These are phyloP conservation scores for Dalechampia spathulata DNA, from an alignment of 441 rosid genomes.

Conservation along the genomic window DNA sequence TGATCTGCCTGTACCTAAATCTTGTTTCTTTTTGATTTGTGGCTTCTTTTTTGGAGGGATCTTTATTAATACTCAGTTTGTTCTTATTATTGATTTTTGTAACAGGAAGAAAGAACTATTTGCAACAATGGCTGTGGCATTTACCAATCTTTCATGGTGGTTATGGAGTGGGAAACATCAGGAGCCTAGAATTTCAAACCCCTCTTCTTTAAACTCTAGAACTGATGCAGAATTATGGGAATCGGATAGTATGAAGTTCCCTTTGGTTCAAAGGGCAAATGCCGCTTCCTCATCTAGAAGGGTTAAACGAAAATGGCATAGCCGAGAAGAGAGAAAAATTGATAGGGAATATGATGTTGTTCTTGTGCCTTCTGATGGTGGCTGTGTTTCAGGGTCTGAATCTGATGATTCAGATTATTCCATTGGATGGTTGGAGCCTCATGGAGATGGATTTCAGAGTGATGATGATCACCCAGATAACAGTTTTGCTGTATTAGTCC, in stretches of 20 bases:
- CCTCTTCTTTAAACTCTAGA: constrained; percentile 33
- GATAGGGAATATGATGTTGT: constrained; percentile 68
- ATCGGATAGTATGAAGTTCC: constrained; percentile 50
- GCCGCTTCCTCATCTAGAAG: constrained; percentile 44
- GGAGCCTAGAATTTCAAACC: constrained; percentile 37
- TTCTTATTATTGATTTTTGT: not conserved
- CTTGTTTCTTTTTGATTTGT: not conserved
- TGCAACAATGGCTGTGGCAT: constrained; percentile 54
- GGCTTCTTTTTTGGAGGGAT: not conserved
- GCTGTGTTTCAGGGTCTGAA: constrained; percentile 71
- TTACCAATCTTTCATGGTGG: constrained; percentile 63
- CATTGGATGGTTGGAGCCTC: constrained; percentile 81
- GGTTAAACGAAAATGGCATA: constrained; percentile 58
- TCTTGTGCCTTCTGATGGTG: constrained; percentile 75
- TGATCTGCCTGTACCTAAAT: not conserved
- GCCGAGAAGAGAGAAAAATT: constrained; percentile 58
- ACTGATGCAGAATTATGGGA: constrained; percentile 46
- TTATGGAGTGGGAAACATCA: constrained; percentile 50
- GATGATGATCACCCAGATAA: constrained; percentile 50
- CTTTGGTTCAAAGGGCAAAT: constrained; percentile 30
- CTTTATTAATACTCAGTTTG: not conserved
- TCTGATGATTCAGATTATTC: constrained; percentile 74
- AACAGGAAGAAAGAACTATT: constrained; percentile 12
- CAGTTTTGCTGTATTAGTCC: constrained; percentile 72
- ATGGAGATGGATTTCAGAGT: constrained; percentile 55